Base-by-base conservation (phyloP, 2,329 filamentous ascomycete species). In the Dactylellina cionopaga region DNA sequence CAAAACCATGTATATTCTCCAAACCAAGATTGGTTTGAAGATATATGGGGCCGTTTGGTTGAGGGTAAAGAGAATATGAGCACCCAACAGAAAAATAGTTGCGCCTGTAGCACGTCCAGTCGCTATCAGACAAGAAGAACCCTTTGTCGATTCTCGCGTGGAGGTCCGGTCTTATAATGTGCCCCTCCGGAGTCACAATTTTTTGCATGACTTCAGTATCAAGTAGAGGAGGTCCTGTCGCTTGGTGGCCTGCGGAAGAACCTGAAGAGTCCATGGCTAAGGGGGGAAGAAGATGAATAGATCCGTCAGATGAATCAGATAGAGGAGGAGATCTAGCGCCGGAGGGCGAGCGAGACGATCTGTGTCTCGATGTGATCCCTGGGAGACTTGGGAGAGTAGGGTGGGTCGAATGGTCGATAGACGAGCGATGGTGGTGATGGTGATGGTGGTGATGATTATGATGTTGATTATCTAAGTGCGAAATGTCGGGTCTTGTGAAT, bases 81-180 rank as follows among this genome's bases (percentile, higher is more conserved):
- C 91, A 94, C 55, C 89, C 87, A 58, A 95, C 92, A 0, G 91
- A 89, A 79, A 96, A 95, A 81, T 96, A 96, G 79, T 96, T 96
- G 43, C 93, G 86, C 2, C 62, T 59, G 79, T 96, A 96, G 81
- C 92, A 96, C 0, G 92, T 96, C 92, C 92, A 96, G 76, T 93
- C 91, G 15, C 86, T 85, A 62, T 96, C 92, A 2, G 85, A 86
- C 33, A 88, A 83, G 79, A 96, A 96, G 81, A 96, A 96, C 0
- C 92, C 92, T 77, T 96, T 96, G 79, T 96, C 91, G 70, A 96
- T 92, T 77, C 88, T 89, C 33, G 91, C 91, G 27, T 89, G 85
- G 74, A 96, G 91, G 11, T 91, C 89, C 17, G 90, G 85, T 74
- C 88, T 89, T 75, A 95, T 84, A 0, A 83, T 82, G 1, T 81